A percentile compares a stretch with the other conserved stretches of the same genome.
These are phyloP conservation scores for Hippophae gyantsensis DNA, from an alignment of 306 rosid genomes.

Conservation along the genomic window DNA sequence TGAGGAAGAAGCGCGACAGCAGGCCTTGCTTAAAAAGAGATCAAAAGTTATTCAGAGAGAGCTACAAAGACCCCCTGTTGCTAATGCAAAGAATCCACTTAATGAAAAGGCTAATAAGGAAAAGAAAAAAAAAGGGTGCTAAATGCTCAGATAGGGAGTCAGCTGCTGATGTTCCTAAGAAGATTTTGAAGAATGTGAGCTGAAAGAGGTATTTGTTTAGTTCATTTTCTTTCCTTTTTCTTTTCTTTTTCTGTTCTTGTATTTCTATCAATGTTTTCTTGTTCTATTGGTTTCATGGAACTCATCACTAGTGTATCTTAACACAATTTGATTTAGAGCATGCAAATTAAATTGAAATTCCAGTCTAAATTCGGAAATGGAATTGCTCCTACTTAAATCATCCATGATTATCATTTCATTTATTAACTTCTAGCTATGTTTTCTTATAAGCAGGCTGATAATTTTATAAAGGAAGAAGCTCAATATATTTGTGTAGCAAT, in stretches of 20 bases:
- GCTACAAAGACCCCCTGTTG: constrained; percentile 87
- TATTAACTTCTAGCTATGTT: constrained; percentile 15
- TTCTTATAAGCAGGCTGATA: constrained; percentile 55
- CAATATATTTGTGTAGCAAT: constrained; percentile 60
- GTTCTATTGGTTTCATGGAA: not conserved
- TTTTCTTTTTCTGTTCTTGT: constrained; percentile 2
- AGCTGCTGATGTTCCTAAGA: constrained; percentile 42
- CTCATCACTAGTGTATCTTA: not conserved
- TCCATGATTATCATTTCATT: not conserved
- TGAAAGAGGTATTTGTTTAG: constrained; percentile 44
- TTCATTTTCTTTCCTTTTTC: not conserved
- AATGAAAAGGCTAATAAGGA: constrained; percentile 57
- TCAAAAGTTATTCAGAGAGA: constrained; percentile 92
- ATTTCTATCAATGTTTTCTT: constrained; percentile 6
- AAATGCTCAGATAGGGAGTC: constrained; percentile 50
- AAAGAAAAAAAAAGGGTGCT: constrained; percentile 61
- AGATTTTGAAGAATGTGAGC: constrained; percentile 69
- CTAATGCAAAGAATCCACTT: constrained; percentile 74
- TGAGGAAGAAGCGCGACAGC: constrained; percentile 74
- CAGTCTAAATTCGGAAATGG: too few relatives aligned
- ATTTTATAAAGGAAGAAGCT: constrained; percentile 63
- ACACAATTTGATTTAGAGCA: not conserved
- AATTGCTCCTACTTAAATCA: not conserved
- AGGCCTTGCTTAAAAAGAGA: constrained; percentile 80
- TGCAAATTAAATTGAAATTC: constrained; percentile 1